Percentiles rank a stretch among this genome's conserved stretches.
Conservation (phyloP, 495 filamentous ascomycete genomes). For the Annulohypoxylon bovei region DNA sequence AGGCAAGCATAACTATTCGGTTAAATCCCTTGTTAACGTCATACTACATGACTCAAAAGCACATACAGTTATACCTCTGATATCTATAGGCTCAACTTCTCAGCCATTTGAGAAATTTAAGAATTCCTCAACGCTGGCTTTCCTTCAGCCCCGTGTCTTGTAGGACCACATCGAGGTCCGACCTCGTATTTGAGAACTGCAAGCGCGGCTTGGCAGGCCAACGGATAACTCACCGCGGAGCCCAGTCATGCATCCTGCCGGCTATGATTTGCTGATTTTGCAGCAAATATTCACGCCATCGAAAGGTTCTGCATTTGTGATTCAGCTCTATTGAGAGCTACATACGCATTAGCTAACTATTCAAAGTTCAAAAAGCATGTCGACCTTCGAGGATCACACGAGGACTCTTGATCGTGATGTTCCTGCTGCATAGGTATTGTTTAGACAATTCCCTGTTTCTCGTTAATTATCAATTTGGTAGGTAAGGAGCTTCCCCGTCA, state of each 20-base stretch:
- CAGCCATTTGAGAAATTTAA: neutral
- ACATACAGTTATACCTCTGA: neutral
- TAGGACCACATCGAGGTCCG: slow-evolving; percentile 9
- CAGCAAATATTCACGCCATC: slow-evolving; percentile 6
- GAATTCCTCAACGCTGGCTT: neutral
- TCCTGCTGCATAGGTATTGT: neutral
- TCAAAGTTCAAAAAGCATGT: neutral
- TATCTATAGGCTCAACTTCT: neutral
- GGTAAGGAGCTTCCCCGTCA: neutral
- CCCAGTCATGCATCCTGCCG: slow-evolving; percentile 7
- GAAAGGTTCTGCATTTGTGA: neutral
- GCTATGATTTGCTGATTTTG: slow-evolving; percentile 7
- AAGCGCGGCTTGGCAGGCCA: slow-evolving; percentile 33
- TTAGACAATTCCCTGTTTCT: neutral
- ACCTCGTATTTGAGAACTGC: slow-evolving; percentile 39
- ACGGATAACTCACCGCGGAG: slow-evolving; percentile 8
- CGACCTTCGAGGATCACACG: neutral
- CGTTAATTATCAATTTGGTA: neutral
- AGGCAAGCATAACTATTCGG: neutral
- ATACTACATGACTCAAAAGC: neutral
- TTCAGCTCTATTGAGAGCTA: neutral
- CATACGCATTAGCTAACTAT: neutral
- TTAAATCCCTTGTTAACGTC: neutral
- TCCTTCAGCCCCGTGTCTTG: neutral
- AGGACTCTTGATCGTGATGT: neutral